Conservation (phyloP, 1,139 yeast species). For the Kodamaea arcana region DNA sequence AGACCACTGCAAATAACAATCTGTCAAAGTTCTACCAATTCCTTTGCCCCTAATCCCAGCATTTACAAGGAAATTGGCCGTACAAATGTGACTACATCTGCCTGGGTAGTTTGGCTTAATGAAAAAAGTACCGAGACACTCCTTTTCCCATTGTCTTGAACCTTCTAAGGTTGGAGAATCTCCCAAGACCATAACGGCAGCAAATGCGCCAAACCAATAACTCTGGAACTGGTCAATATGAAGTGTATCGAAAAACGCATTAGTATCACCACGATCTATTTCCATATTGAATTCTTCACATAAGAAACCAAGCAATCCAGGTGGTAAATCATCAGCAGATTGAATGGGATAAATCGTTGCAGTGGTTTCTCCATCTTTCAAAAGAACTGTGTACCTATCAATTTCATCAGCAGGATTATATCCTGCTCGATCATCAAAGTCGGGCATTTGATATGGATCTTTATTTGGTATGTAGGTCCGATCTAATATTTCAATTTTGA, state of each 20-base stretch:
- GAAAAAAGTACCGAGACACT: constrained; percentile 80
- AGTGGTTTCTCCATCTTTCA: constrained; percentile 85
- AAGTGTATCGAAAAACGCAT: constrained; percentile 76
- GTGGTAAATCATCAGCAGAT: constrained; percentile 61
- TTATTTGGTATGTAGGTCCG: too few species aligned
- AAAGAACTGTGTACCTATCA: constrained; percentile 57
- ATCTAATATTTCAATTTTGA: too few species aligned
- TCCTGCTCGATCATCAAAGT: constrained; percentile 37
- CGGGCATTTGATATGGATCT: constrained; percentile 24
- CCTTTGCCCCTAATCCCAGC: constrained; percentile 94
- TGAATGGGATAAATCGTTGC: constrained; percentile 89
- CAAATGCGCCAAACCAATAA: constrained; percentile 85
- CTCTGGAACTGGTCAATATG: constrained; percentile 68
- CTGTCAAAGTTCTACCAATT: constrained; percentile 79
- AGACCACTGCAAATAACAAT: constrained; percentile 87
- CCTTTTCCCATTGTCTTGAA: constrained; percentile 79
- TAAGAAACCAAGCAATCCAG: constrained; percentile 70
- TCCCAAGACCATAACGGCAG: constrained; percentile 83
- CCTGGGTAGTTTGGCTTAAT: constrained; percentile 92
- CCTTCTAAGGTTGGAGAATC: constrained; percentile 58
- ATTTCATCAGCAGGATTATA: constrained; percentile 30
- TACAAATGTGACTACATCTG: constrained; percentile 87
- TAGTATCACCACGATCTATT: constrained; percentile 82
- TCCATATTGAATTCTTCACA: constrained; percentile 94
- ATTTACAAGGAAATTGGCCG: constrained; percentile 83